Conservation (phyloP, 768 basidiomycete species). For the Hygrocybe punicea region DNA sequence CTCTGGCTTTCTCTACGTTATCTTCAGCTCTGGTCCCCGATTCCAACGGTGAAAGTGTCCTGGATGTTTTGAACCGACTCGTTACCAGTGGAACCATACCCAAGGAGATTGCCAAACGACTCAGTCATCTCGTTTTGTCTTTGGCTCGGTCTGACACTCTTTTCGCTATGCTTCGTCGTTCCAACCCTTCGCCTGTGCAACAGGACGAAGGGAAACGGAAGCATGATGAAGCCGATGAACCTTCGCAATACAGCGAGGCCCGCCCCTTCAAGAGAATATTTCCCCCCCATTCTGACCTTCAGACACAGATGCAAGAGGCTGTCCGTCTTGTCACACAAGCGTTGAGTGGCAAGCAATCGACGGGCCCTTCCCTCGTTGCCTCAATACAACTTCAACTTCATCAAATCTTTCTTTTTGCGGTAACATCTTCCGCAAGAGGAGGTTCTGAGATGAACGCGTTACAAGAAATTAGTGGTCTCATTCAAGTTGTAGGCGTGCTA, state of each 20-base stretch:
- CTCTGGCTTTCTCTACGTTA: conserved; percentile 53
- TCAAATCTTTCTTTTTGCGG: conserved; percentile 73
- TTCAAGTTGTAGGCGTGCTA: conserved; percentile 78
- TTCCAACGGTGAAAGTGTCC: conserved; percentile 46
- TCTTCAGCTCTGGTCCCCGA: conserved; percentile 50
- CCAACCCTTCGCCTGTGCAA: conserved; percentile 61
- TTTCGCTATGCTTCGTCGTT: conserved; percentile 62
- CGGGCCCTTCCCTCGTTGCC: conserved; percentile 59
- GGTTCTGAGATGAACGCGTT: conserved; percentile 55
- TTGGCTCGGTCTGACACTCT: conserved; percentile 64
- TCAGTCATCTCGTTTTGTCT: conserved; percentile 61
- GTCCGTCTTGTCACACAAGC: conserved; percentile 54
- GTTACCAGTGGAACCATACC: conserved; percentile 47
- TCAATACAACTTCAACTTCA: conserved; percentile 71
- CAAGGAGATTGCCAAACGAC: conserved; percentile 50
- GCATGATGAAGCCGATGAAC: conserved; percentile 53
- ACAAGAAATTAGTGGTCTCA: conserved; percentile 76
- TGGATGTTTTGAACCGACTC: conserved; percentile 53
- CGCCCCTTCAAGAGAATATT: conserved; percentile 46
- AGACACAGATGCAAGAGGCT: conserved; percentile 57
- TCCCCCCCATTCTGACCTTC: conserved; percentile 45
- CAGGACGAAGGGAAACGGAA: conserved; percentile 76
- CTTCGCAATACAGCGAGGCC: conserved; percentile 29
- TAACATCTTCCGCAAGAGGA: conserved; percentile 59
- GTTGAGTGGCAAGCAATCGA: conserved; percentile 42